phyloP scores from a whole-genome alignment of 345 rosid species.

The Eucalyptus melliodora region DNA sequence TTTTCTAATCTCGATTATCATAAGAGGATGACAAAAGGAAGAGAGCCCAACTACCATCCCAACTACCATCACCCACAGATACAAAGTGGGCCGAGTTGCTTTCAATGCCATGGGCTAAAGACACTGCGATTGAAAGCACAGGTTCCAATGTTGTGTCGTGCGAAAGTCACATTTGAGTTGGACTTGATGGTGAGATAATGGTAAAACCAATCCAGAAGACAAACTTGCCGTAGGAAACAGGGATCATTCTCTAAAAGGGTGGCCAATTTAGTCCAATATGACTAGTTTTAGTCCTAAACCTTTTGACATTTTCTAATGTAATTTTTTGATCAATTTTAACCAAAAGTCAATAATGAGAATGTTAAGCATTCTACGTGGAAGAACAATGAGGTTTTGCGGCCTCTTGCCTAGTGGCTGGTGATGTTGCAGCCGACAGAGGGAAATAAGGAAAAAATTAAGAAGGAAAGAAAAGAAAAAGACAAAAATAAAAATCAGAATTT shows the following conservation, averaged over 20 bases:
- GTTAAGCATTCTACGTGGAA: background rate
- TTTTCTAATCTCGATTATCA: background rate
- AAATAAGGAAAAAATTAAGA: background rate
- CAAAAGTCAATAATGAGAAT: background rate
- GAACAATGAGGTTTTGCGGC: background rate
- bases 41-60: background rate
- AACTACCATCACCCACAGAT: background rate
- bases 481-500: too few species aligned
- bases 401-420: background rate
- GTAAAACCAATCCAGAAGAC: background rate
- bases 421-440: background rate
- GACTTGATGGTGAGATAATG: background rate
- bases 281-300: background rate
- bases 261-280: background rate
- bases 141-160: background rate
- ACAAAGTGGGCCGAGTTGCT: background rate
- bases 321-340: background rate
- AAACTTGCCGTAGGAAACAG: accelerated
- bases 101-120: background rate
- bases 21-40: background rate
- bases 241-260: background rate
- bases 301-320: background rate
- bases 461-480: too few species aligned
- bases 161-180: background rate
- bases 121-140: background rate